These are phyloP conservation scores for Mortierella sp. DNA, from an alignment of 371 early-diverging fungal species.

Conservation along the genomic window DNA sequence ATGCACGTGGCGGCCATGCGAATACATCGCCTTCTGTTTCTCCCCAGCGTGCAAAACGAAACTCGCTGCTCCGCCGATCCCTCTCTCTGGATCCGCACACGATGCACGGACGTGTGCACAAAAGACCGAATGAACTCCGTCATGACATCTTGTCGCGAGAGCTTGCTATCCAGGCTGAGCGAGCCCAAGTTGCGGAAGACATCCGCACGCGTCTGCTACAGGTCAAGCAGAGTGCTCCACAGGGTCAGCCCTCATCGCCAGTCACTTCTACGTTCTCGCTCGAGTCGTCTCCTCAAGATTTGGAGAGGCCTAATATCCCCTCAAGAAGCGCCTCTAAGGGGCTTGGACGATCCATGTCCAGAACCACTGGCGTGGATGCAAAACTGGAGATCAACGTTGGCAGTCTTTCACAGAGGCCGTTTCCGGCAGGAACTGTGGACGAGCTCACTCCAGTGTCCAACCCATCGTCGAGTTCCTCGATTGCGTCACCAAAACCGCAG, in stretches of 20 bases:
- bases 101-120: slow-evolving; percentile 42
- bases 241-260: slow-evolving; percentile 1
- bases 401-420: slow-evolving; percentile 18
- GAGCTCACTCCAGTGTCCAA: slow-evolving; percentile 48
- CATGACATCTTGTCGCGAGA: slow-evolving; percentile 38
- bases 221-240: slow-evolving; percentile 9
- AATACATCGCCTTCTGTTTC: slow-evolving; percentile 28
- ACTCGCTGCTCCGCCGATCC: slow-evolving; percentile 43
- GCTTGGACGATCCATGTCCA: slow-evolving; percentile 42
- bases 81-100: slow-evolving; percentile 46
- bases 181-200: slow-evolving; percentile 36
- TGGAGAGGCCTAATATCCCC: slow-evolving; percentile 42
- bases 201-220: slow-evolving; percentile 24
- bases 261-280: slow-evolving; percentile 20
- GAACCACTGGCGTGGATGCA: neutral
- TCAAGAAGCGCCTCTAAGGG: slow-evolving; percentile 44
- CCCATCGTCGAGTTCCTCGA: slow-evolving; percentile 32
- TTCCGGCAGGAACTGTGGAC: slow-evolving; percentile 2
- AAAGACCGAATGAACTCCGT: slow-evolving; percentile 32
- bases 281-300: slow-evolving; percentile 42
- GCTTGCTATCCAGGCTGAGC: slow-evolving; percentile 35
- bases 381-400: slow-evolving; percentile 37
- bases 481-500: slow-evolving; percentile 30
- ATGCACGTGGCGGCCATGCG: slow-evolving; percentile 23
- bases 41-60: slow-evolving; percentile 39